phyloP scores from a whole-genome alignment of 768 basidiomycete species.

The Agaricus bisporus region DNA sequence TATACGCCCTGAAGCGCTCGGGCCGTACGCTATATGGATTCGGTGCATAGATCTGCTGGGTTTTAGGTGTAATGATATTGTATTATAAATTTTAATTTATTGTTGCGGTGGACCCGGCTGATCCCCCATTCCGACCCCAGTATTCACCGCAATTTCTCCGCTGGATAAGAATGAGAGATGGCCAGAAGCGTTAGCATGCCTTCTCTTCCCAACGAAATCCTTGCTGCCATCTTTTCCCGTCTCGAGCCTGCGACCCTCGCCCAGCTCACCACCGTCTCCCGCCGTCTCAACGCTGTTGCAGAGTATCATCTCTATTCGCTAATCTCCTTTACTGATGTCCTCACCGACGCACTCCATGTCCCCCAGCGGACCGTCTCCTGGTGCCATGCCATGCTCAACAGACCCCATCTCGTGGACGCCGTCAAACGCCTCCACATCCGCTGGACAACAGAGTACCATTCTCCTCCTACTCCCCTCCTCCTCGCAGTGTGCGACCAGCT shows the following conservation, averaged over 20 bases:
- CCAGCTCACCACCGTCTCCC: slow-evolving; percentile 44
- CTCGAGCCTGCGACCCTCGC: slow-evolving; percentile 22
- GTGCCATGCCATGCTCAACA: slow-evolving; percentile 43
- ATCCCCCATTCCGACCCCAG: slow-evolving; percentile 33
- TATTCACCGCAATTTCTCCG: slow-evolving; percentile 32
- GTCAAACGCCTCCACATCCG: slow-evolving; percentile 44
- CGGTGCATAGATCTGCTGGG: slow-evolving; percentile 55
- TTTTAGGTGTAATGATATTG: slow-evolving; percentile 10
- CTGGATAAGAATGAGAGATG: slow-evolving; percentile 22
- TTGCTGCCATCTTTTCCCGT: slow-evolving; percentile 39
- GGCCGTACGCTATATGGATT: slow-evolving; percentile 91
- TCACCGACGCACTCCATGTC: slow-evolving; percentile 33
- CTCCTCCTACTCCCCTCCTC: slow-evolving; percentile 23
- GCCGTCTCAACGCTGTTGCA: slow-evolving; percentile 42
- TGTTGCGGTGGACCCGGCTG: slow-evolving; percentile 22
- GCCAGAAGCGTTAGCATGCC: neutral
- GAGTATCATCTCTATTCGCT: slow-evolving; percentile 55
- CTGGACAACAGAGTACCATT: slow-evolving; percentile 42
- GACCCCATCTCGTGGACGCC: slow-evolving; percentile 39
- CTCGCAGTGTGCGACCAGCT: slow-evolving; percentile 34
- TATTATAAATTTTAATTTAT: slow-evolving; percentile 7
- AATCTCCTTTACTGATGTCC: slow-evolving; percentile 40
- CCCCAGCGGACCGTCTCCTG: slow-evolving; percentile 41
- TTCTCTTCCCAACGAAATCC: slow-evolving; percentile 51
- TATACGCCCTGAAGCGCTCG: slow-evolving; percentile 80